phyloP scores from a whole-genome alignment of 2,329 filamentous ascomycete species.

The Byssoonygena ceratinophila region DNA sequence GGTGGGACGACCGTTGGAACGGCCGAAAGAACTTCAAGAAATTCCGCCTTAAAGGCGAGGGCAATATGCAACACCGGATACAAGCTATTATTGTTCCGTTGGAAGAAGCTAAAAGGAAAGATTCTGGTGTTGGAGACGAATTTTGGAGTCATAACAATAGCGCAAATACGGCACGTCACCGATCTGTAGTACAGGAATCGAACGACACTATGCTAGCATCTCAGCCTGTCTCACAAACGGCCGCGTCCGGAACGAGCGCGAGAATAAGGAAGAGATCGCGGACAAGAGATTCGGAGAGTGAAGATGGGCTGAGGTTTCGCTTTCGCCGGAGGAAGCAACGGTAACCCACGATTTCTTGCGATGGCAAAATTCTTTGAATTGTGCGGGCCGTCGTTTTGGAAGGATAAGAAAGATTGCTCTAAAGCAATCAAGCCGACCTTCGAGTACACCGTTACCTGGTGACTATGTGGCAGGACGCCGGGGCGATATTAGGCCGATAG shows the following conservation, averaged over 20 bases:
- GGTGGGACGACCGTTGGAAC: slow-evolving; percentile 87
- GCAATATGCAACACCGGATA: slow-evolving; percentile 32
- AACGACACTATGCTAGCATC: slow-evolving; percentile 7
- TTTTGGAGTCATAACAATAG: slow-evolving; percentile 51
- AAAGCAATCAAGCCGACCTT: too few relatives aligned
- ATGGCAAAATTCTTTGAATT: too few relatives aligned
- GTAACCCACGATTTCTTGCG: too few relatives aligned
- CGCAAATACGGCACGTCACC: slow-evolving; percentile 22
- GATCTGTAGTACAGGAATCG: slow-evolving; percentile 13
- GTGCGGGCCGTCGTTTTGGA: too few relatives aligned
- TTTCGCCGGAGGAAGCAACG: slow-evolving; percentile 39
- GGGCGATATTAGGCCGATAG: too few relatives aligned
- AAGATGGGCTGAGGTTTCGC: slow-evolving; percentile 47
- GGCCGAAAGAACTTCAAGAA: slow-evolving; percentile 93
- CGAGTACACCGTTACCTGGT: too few relatives aligned
- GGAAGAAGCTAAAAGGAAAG: slow-evolving; percentile 59
- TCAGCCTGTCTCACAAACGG: slow-evolving; percentile 1
- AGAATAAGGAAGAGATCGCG: slow-evolving; percentile 8
- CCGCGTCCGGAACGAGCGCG: not conserved
- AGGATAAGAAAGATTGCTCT: too few relatives aligned
- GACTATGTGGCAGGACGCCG: too few relatives aligned
- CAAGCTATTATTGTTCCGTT: slow-evolving; percentile 58
- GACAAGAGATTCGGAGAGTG: slow-evolving; percentile 42
- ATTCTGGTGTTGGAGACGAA: slow-evolving; percentile 62
- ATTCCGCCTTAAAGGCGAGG: slow-evolving; percentile 44